Conservation (phyloP, 805 yeast species). For the Ogataea methanolica region DNA sequence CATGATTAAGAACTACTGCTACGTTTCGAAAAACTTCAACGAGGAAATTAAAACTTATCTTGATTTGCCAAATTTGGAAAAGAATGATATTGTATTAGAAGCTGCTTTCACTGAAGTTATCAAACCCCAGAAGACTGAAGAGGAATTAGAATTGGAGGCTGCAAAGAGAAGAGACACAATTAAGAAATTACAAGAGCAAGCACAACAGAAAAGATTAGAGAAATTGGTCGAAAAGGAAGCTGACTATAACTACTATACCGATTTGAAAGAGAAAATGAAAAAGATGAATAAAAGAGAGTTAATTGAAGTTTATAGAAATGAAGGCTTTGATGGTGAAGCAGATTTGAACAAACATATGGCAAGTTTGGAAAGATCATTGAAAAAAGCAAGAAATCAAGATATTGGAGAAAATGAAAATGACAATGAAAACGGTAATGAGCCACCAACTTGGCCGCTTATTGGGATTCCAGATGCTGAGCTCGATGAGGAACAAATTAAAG, state of each 20-base stretch:
- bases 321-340: slow-evolving; percentile 72
- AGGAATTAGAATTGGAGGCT: slow-evolving; percentile 71
- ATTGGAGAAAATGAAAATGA: slow-evolving; percentile 50
- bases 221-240: slow-evolving; percentile 75
- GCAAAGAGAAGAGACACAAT: slow-evolving; percentile 84
- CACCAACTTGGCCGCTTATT: slow-evolving; percentile 66
- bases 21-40: slow-evolving; percentile 64
- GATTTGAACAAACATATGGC: slow-evolving; percentile 65
- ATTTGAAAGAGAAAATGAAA: slow-evolving; percentile 48
- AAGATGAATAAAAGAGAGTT: slow-evolving; percentile 49
- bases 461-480: slow-evolving; percentile 84
- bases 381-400: slow-evolving; percentile 61
- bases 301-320: slow-evolving; percentile 53
- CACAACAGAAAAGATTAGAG: slow-evolving; percentile 77
- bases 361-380: slow-evolving; percentile 64
- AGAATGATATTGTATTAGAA: slow-evolving; percentile 73
- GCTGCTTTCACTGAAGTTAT: slow-evolving; percentile 70
- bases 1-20: slow-evolving; percentile 73
- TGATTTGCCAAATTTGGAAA: slow-evolving; percentile 58
- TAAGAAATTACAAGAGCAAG: slow-evolving; percentile 85
- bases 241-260: slow-evolving; percentile 68
- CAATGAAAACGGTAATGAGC: slow-evolving; percentile 27
- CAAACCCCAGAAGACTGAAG: slow-evolving; percentile 73
- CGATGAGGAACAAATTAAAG: slow-evolving; percentile 73
- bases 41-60: slow-evolving; percentile 55